These are phyloP conservation scores for Fusarium chlamydosporum DNA, from an alignment of 2,329 filamentous ascomycete species.

Conservation along the genomic window DNA sequence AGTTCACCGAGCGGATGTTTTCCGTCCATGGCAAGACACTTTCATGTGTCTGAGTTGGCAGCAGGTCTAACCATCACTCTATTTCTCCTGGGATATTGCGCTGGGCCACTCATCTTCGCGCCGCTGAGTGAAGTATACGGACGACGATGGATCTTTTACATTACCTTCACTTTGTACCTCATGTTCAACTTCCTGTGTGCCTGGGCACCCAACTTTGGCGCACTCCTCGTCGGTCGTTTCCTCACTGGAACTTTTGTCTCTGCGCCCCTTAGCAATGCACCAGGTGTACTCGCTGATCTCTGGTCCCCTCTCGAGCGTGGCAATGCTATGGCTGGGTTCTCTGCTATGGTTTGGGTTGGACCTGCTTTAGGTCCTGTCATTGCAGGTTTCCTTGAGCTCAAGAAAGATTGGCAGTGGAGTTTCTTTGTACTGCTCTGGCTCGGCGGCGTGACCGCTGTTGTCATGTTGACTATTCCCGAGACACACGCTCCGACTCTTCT, in stretches of 20 bases:
- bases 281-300: conserved; percentile 82
- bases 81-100: conserved; percentile 59
- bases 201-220: conserved; percentile 78
- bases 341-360: conserved; percentile 80
- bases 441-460: conserved; percentile 84
- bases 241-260: conserved; percentile 86
- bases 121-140: conserved; percentile 81
- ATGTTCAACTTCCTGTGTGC: conserved; percentile 83
- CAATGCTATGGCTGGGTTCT: conserved; percentile 85
- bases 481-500: conserved; percentile 86
- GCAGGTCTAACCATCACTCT: conserved; percentile 38
- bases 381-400: conserved; percentile 79
- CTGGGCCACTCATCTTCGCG: conserved; percentile 81
- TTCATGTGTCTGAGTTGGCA: conserved; percentile 30
- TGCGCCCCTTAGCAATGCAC: conserved; percentile 84
- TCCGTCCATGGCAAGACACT: conserved; percentile 26
- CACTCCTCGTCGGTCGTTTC: conserved; percentile 78
- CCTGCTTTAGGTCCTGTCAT: conserved; percentile 66
- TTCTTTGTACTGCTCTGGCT: conserved; percentile 66
- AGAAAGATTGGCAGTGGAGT: conserved; percentile 71
- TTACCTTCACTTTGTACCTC: conserved; percentile 74
- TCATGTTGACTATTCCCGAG: conserved; percentile 85
- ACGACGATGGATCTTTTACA: conserved; percentile 68
- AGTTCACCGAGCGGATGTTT: conserved; percentile 34
- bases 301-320: conserved; percentile 84